These are phyloP conservation scores for Pleomassaria siparia DNA, from an alignment of 2,329 filamentous ascomycete genomes.

Conservation along the genomic window DNA sequence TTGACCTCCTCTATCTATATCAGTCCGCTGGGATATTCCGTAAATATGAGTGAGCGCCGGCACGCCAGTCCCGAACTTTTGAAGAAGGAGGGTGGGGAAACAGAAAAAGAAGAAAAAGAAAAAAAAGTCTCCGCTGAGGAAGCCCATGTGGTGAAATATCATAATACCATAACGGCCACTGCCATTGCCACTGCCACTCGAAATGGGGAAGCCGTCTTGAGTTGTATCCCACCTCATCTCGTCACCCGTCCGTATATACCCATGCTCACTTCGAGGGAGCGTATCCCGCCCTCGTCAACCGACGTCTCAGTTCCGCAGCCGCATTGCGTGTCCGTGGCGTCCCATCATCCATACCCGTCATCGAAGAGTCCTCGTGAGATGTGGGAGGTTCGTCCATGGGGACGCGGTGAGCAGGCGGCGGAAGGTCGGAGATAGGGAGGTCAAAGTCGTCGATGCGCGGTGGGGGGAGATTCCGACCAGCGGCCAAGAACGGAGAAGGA, in stretches of 20 bases:
- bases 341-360: neutral
- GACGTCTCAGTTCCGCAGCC: conserved; percentile 1
- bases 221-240: neutral
- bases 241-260: neutral
- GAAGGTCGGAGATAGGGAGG: neutral
- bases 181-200: neutral
- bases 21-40: too few relatives aligned
- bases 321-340: neutral
- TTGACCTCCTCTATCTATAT: too few relatives aligned
- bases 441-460: conserved; percentile 12
- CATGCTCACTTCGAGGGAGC: neutral
- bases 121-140: neutral
- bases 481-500: conserved; percentile 38
- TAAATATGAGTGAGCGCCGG: too few relatives aligned
- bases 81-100: too few relatives aligned
- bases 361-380: neutral
- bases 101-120: neutral
- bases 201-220: neutral
- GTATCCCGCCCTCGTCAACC: conserved; percentile 3
- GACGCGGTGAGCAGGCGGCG: neutral
- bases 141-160: neutral
- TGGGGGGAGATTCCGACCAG: conserved; percentile 14
- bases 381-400: neutral
- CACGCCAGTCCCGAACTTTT: too few relatives aligned
- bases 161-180: too few relatives aligned